These are phyloP conservation scores for Lichtheimia ramosa DNA, from an alignment of 371 early-diverging fungal species.

Conservation along the genomic window DNA sequence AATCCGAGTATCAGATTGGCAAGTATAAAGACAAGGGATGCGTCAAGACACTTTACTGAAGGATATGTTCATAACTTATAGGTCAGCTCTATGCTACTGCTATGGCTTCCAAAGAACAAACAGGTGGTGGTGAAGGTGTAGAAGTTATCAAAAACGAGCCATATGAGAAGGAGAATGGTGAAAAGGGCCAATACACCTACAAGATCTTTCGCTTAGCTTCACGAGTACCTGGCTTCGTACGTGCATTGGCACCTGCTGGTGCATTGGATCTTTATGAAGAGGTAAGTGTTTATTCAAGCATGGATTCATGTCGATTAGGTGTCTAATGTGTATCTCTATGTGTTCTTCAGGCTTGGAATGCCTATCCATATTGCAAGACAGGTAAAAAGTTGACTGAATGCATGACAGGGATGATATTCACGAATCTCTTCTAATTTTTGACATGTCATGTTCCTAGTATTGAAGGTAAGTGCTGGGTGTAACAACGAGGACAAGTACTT, in stretches of 20 bases:
- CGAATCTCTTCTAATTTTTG: too few relatives aligned
- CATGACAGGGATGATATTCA: too few relatives aligned
- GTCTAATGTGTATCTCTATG: neutral
- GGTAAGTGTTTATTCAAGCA: slow-evolving; percentile 6
- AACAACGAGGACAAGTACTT: too few relatives aligned
- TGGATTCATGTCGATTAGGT: too few relatives aligned
- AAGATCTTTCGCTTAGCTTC: slow-evolving; percentile 71
- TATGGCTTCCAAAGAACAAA: slow-evolving; percentile 72
- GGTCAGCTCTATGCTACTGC: slow-evolving; percentile 77
- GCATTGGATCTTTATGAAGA: slow-evolving; percentile 71
- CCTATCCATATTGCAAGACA: slow-evolving; percentile 80
- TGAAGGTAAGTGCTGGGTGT: too few relatives aligned
- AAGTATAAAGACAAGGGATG: slow-evolving; percentile 4
- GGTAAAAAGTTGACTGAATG: slow-evolving; percentile 36
- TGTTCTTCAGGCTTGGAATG: slow-evolving; percentile 71
- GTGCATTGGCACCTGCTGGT: slow-evolving; percentile 61
- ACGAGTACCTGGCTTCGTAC: slow-evolving; percentile 60
- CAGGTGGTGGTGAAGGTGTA: slow-evolving; percentile 62
- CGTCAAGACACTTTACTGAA: neutral
- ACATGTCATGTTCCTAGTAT: too few relatives aligned
- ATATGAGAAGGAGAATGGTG: slow-evolving; percentile 53
- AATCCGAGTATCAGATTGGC: slow-evolving; percentile 68
- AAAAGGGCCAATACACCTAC: slow-evolving; percentile 77
- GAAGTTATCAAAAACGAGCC: slow-evolving; percentile 43
- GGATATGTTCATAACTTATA: neutral